These are phyloP conservation scores for Pinus tabuliformis DNA, from an alignment of 75 land plant species.

Conservation along the genomic window DNA sequence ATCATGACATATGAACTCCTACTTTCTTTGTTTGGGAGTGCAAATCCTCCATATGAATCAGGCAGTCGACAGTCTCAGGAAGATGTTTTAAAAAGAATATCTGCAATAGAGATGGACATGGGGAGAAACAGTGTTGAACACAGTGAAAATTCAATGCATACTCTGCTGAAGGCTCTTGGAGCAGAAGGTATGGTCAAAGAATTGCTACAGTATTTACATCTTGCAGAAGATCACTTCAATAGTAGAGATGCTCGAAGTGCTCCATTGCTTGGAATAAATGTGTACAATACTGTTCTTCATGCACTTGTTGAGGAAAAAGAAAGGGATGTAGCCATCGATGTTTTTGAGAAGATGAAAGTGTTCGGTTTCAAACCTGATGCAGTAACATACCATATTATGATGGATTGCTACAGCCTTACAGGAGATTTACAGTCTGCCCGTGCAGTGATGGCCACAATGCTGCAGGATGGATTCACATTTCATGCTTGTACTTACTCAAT, in stretches of 20 bases:
- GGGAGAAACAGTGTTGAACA: conserved; percentile 36
- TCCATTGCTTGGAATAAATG: neutral
- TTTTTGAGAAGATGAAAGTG: conserved; percentile 46
- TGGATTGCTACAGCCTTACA: conserved; percentile 29
- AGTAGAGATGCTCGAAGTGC: neutral
- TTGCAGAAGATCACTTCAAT: conserved; percentile 27
- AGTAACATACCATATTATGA: conserved; percentile 51
- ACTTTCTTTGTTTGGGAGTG: conserved; percentile 58
- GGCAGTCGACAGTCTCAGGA: conserved; percentile 42
- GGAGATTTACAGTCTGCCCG: conserved; percentile 27
- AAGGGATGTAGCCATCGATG: conserved; percentile 24
- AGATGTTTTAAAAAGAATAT: conserved; percentile 38
- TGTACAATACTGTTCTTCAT: conserved; percentile 48
- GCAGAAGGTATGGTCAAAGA: conserved; percentile 56
- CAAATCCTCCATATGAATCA: conserved; percentile 57
- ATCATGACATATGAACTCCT: conserved; percentile 55
- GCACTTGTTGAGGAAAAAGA: conserved; percentile 47
- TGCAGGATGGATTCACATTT: conserved; percentile 43
- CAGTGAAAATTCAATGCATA: conserved; percentile 36
- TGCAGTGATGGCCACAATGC: conserved; percentile 43
- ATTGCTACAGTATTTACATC: conserved; percentile 29
- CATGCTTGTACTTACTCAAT: conserved; percentile 25
- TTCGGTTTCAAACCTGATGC: conserved; percentile 23
- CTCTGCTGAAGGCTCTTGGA: conserved; percentile 61
- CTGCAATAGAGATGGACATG: conserved; percentile 54